Percentiles rank a stretch among this genome's conserved stretches.
Conservation (phyloP, 192 early-diverging fungal species). For the Funneliformis geosporum region DNA sequence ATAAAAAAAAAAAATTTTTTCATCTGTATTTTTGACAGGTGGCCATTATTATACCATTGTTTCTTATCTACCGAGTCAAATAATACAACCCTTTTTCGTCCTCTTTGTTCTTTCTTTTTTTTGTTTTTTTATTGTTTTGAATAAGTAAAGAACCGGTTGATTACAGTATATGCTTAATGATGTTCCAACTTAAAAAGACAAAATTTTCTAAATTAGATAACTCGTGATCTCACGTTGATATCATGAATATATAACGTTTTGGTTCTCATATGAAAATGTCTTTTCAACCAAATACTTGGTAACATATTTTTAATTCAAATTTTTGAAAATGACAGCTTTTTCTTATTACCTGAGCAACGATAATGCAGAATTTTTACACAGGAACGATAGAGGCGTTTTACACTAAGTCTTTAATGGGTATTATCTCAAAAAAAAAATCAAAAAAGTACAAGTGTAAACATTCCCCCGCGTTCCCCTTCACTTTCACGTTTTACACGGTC, state of each 20-base stretch:
- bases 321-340: not conserved
- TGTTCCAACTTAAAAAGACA: no score
- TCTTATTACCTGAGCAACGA: not conserved
- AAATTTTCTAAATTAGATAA: not conserved
- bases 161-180: no score
- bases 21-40: no score
- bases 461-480: not conserved
- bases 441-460: not conserved
- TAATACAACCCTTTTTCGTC: no score
- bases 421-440: not conserved
- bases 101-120: no score
- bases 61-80: no score
- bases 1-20: no score
- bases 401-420: not conserved
- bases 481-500: not conserved
- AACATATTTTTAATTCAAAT: not conserved
- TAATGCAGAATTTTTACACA: not conserved
- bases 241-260: not conserved
- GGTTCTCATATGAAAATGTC: no score
- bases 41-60: no score
- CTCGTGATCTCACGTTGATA: not conserved
- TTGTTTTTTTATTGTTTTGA: no score
- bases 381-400: not conserved
- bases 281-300: not conserved
- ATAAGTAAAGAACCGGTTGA: no score